These are phyloP conservation scores for Lactarius hengduanensis DNA, from an alignment of 768 basidiomycete species.

Conservation along the genomic window DNA sequence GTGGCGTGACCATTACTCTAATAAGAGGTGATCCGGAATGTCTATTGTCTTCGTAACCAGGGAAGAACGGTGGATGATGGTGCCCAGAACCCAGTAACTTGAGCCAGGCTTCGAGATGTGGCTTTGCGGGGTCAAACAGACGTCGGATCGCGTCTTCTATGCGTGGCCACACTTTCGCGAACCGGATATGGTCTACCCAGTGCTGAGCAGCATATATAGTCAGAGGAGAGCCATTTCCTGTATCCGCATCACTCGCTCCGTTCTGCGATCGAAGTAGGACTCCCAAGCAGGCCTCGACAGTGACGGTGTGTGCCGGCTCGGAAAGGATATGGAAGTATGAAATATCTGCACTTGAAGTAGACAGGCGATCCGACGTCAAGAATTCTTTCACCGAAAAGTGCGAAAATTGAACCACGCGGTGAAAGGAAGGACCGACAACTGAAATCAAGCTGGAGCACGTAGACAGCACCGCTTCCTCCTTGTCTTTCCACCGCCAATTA, in stretches of 20 bases:
- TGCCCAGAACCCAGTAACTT: no score
- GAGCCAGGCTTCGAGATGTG: neutral
- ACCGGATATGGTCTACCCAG: neutral
- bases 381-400: neutral
- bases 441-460: neutral
- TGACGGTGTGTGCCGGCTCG: neutral
- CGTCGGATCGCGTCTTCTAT: neutral
- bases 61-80: neutral
- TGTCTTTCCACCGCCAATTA: neutral
- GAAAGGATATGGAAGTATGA: neutral
- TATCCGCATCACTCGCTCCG: no score
- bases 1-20: no score
- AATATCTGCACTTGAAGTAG: neutral
- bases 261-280: neutral
- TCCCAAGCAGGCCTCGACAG: neutral
- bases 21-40: neutral
- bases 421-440: neutral
- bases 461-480: neutral
- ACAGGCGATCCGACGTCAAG: neutral
- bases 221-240: no score
- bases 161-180: neutral
- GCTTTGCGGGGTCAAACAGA: neutral
- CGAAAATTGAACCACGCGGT: neutral
- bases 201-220: neutral
- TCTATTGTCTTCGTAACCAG: neutral